phyloP scores from a whole-genome alignment of 495 filamentous ascomycete species.

The Neurospora intermedia region DNA sequence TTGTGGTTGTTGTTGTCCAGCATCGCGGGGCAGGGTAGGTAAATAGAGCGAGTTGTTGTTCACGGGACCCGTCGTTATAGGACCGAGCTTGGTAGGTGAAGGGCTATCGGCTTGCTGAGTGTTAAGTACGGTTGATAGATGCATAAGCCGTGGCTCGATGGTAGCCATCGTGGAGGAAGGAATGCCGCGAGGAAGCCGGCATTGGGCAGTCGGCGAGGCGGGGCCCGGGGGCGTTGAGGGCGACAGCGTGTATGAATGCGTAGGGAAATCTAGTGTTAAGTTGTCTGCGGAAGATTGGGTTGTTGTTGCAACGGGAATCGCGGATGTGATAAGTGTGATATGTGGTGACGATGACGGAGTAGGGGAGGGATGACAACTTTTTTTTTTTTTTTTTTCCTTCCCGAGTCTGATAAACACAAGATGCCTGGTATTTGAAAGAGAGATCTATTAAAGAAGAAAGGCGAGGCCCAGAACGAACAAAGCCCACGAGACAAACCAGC shows the following conservation, averaged over 20 bases:
- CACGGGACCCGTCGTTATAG: constrained; percentile 22
- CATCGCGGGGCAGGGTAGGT: constrained; percentile 37
- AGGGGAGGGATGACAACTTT: background rate
- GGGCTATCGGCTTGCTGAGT: constrained; percentile 32
- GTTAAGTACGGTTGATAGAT: constrained; percentile 35
- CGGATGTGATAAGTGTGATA: background rate
- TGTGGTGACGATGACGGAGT: background rate
- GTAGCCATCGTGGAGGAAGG: constrained; percentile 38
- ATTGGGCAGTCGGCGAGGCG: constrained; percentile 16
- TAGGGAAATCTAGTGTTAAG: background rate
- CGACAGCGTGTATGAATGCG: background rate
- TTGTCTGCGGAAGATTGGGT: background rate
- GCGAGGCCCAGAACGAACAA: background rate
- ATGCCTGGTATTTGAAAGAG: background rate
- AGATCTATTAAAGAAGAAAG: background rate
- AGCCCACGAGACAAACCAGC: background rate
- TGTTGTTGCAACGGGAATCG: background rate
- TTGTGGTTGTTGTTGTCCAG: constrained; percentile 4
- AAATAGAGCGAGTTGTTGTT: constrained; percentile 22
- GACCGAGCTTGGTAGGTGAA: constrained; percentile 32
- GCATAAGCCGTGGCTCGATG: constrained; percentile 48
- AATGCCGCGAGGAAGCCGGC: constrained; percentile 16
- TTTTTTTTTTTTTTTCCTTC: background rate
- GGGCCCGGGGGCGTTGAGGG: background rate
- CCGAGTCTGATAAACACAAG: background rate